Evolutionary conservation across 176 grass and related monocot species (phyloP).

Genomic region (Elymus sibiricus): DNA sequence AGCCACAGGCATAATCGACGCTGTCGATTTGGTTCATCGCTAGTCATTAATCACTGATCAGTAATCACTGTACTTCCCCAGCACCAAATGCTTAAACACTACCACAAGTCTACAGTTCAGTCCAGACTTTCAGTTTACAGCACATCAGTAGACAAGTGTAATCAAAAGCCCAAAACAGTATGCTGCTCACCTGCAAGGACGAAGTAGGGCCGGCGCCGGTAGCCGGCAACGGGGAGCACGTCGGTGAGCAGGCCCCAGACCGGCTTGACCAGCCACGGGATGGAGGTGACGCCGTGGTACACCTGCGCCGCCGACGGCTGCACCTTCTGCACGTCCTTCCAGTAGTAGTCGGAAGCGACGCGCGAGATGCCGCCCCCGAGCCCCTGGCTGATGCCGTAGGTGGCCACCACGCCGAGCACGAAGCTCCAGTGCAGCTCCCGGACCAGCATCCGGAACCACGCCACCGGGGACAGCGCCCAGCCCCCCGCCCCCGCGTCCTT

Average conservation of each 20-base stretch:
- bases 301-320: constrained; percentile 89
- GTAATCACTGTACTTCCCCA: not conserved
- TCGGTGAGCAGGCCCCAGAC: constrained; percentile 88
- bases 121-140: not conserved
- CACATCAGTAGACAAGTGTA: not conserved
- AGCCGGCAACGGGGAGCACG: constrained; percentile 81
- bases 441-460: constrained; percentile 77
- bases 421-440: constrained; percentile 91
- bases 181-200: constrained; percentile 59
- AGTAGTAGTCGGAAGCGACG: constrained; percentile 91
- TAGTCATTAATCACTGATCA: not conserved
- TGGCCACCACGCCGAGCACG: constrained; percentile 56
- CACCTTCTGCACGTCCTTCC: constrained; percentile 92
- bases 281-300: constrained; percentile 71
- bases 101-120: not conserved
- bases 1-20: not conserved
- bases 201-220: constrained; percentile 78
- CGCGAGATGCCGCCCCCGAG: constrained; percentile 57
- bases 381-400: constrained; percentile 77
- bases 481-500: constrained; percentile 5
- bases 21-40: not conserved
- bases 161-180: not conserved
- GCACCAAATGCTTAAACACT: not conserved
- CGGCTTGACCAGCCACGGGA: constrained; percentile 94
- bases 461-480: constrained; percentile 36